Evolutionary conservation across 352 stramenopile genomes (phyloP), one percentile per base, ranked within the genome.

Genomic region (Saprolegnia diclina): DNA sequence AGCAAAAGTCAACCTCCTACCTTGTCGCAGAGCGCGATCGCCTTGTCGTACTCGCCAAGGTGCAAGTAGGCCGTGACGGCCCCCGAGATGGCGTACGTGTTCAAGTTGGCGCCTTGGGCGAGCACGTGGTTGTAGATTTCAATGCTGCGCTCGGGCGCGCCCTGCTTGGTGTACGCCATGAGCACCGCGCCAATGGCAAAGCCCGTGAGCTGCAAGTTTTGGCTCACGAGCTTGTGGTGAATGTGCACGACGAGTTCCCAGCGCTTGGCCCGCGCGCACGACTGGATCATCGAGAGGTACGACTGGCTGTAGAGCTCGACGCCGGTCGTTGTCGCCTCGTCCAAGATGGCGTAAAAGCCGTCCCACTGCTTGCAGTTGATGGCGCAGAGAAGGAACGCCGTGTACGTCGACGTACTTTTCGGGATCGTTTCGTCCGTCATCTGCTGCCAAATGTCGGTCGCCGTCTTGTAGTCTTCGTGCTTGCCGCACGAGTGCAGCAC

Each of bases 401-500:
- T 85, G 66, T 87, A 94, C 54, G 86, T 86, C 63, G 80, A 80
- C 67, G 90, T 81, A 5, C 21, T 59, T 19, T 56, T 55, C 13
- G 62, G 62, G 22, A 67, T 67, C 7, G 5, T 14, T 38, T 46
- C 32, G 7, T 21, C 44, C 21, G 81, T 89, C 82, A 92, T 88
- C 61, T 80, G 73, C 4, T 77, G 79, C 64, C 91, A 65, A 46
- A 94, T 81, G 7, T 79, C 83, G 5, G 89, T 38, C 0, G 86
- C 82, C 56, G 83, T 90, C 44, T 91, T 79, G 19, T 81, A 82
- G 66, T 94, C 86, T 5, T 73, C 78, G 5, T 87, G 77, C 32
- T 84, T 83, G 19, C 82, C 86, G 48, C 86, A 94, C 64, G 81
- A 91, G 74, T 92, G 92, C 54, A 94, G 77, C 35, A 94, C 89